Evolutionary conservation across 202 grass and related monocot species (phyloP).

Genomic region (Alloteropsis angusta): DNA sequence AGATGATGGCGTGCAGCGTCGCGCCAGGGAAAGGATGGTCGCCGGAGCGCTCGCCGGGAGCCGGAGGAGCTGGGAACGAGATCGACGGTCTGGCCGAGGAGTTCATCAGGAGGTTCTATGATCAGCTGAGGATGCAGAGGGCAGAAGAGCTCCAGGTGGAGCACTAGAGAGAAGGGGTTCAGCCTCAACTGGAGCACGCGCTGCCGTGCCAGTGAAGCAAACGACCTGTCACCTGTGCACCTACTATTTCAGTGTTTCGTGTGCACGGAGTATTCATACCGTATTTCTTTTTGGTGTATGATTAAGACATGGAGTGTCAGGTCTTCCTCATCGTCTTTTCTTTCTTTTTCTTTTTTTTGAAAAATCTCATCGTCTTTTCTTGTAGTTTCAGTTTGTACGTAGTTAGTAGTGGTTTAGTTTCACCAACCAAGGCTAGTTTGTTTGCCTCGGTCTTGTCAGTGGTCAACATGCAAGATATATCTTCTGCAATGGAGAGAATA

Average conservation of each 20-base stretch:
- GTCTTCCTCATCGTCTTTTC: background rate
- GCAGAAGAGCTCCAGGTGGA: background rate
- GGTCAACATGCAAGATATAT: background rate
- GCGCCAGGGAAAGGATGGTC: background rate
- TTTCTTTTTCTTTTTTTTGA: too few relatives aligned
- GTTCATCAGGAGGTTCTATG: constrained; percentile 45
- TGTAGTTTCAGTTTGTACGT: background rate
- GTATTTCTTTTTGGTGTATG: background rate
- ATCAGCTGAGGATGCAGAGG: constrained; percentile 27
- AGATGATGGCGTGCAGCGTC: background rate
- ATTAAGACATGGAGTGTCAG: background rate
- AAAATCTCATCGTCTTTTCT: too few relatives aligned
- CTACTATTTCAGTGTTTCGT: background rate
- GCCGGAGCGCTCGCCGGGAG: background rate
- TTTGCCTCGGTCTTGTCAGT: background rate
- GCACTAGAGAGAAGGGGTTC: background rate
- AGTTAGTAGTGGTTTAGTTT: background rate
- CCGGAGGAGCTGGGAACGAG: background rate
- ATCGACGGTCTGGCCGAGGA: constrained; percentile 41
- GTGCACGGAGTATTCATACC: background rate
- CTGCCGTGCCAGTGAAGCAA: background rate
- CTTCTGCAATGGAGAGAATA: background rate
- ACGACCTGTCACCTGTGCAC: too few relatives aligned
- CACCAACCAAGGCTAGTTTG: background rate
- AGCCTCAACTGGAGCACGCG: background rate